A percentile compares a stretch with the other conserved stretches of the same genome.
phyloP scores from a whole-genome alignment of 352 stramenopile genomes.

The Plasmopara halstedii region DNA sequence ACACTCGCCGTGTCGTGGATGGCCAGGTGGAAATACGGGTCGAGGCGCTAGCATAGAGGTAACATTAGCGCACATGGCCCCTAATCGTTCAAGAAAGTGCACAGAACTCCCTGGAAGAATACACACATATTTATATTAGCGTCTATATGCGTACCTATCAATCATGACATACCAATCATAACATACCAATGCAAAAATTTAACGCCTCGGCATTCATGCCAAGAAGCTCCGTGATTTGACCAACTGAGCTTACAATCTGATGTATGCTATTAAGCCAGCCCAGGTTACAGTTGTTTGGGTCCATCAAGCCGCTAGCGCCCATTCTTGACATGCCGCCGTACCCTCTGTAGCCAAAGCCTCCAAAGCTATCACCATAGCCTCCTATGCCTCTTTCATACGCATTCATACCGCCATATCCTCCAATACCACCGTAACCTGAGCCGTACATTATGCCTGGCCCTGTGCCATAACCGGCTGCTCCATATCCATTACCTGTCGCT shows the following conservation, averaged over 20 bases:
- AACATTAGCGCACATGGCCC: constrained; percentile 60
- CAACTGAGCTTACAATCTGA: constrained; percentile 60
- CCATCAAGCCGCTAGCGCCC: constrained; percentile 28
- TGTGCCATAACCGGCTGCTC: constrained; percentile 12
- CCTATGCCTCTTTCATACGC: constrained; percentile 27
- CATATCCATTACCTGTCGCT: constrained; percentile 15
- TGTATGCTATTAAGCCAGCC: constrained; percentile 62
- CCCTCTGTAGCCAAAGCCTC: constrained; percentile 20
- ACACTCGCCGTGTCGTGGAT: constrained; percentile 65
- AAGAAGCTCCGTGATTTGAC: constrained; percentile 69
- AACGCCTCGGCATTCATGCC: constrained; percentile 72
- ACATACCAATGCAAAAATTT: constrained; percentile 64
- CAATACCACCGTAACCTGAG: constrained; percentile 22
- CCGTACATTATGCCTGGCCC: constrained; percentile 21
- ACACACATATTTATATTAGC: constrained; percentile 1
- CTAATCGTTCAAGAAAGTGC: constrained; percentile 78
- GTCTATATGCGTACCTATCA: not conserved
- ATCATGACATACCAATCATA: no score
- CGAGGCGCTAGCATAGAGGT: constrained; percentile 60
- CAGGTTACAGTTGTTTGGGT: constrained; percentile 38
- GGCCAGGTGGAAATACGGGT: constrained; percentile 53
- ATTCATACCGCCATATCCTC: constrained; percentile 26
- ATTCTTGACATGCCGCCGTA: constrained; percentile 31
- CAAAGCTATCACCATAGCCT: constrained; percentile 27
- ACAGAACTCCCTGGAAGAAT: constrained; percentile 53